These are phyloP conservation scores for Rubroboletus satanas DNA, from an alignment of 768 basidiomycete genomes.

Conservation along the genomic window DNA sequence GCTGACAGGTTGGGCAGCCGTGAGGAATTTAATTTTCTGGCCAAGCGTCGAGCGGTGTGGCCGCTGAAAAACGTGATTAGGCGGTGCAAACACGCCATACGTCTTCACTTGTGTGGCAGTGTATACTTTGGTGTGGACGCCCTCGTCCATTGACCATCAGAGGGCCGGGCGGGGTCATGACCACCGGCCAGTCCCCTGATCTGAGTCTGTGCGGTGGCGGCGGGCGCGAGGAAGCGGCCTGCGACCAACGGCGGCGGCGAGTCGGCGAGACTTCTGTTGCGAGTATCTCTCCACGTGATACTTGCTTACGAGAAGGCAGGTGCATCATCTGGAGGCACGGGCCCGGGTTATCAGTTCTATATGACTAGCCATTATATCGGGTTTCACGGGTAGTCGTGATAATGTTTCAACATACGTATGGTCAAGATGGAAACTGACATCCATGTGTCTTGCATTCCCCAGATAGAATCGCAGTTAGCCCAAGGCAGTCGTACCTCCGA, in stretches of 20 bases:
- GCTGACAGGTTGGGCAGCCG: background rate
- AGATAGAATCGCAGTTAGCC: background rate
- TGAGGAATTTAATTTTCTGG: background rate
- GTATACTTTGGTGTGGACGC: background rate
- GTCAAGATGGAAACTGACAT: background rate
- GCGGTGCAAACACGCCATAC: constrained; percentile 6
- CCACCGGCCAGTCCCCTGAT: too few relatives aligned
- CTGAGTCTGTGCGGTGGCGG: constrained; percentile 21
- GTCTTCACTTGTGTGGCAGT: constrained; percentile 9
- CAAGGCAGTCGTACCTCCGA: background rate
- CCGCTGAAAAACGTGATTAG: constrained; percentile 1
- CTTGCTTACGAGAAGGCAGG: background rate
- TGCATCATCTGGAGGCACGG: background rate
- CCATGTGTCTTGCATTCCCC: background rate
- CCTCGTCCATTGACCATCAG: background rate
- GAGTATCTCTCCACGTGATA: background rate
- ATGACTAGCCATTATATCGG: background rate
- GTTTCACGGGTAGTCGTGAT: background rate
- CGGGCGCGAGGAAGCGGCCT: constrained; percentile 20
- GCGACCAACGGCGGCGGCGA: constrained; percentile 3
- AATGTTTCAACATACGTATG: background rate
- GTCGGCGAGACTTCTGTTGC: background rate
- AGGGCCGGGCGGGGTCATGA: too few relatives aligned
- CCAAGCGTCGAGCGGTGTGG: background rate
- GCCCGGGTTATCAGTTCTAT: background rate